Evolutionary conservation across 1,139 yeast species (phyloP), one percentile per base, ranked within the genome.

Genomic region (Candida mesenterica): DNA sequence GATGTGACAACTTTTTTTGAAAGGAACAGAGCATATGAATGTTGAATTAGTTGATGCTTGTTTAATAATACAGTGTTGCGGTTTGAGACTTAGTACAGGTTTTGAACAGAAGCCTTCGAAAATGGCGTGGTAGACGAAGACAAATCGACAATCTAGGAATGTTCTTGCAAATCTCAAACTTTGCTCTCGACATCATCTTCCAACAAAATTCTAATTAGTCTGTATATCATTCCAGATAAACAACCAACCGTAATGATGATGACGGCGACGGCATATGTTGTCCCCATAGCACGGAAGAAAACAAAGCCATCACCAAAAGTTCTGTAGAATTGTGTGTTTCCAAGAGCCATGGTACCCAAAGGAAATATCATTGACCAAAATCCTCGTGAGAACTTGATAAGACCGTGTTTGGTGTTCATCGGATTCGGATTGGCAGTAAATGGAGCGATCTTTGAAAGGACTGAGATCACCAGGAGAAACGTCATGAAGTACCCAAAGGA

Each of bases 311-410:
- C 68, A 7, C 52, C 53, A 33, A 63, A 68, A 5, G 72, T 57
- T 15, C 41, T 33, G 26, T 68, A 76, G 18, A 87, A 53, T 46
- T 76, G 74, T 15, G 66, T 57, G 45, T 78, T 73, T 3, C 87
- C 77, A 15, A 84, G 58, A 0, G 82, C 67, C 82, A 85, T 81
- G 0, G 96, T 87, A 3, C 96, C 96, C 47, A 87, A 53, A 2
- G 96, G 96, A 79, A 89, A 89, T 43, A 96, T 84, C 69, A 85
- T 77, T 20, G 89, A 79, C 95, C 96, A 88, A 74, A 83, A 86
- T 0, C 80, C 77, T 45, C 74, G 72, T 40, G 72, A 68, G 65
- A 79, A 86, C 31, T 51, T 51, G 19, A 71, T 53, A 12, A 55
- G 46, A 1, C 74, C 71, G 23, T 48, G 38, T 27, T 39, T 33